A percentile compares a stretch with the other conserved stretches of the same genome.
These are phyloP conservation scores for Pseudogymnoascus sp. DNA, from an alignment of 2,329 filamentous ascomycete species.

Conservation along the genomic window DNA sequence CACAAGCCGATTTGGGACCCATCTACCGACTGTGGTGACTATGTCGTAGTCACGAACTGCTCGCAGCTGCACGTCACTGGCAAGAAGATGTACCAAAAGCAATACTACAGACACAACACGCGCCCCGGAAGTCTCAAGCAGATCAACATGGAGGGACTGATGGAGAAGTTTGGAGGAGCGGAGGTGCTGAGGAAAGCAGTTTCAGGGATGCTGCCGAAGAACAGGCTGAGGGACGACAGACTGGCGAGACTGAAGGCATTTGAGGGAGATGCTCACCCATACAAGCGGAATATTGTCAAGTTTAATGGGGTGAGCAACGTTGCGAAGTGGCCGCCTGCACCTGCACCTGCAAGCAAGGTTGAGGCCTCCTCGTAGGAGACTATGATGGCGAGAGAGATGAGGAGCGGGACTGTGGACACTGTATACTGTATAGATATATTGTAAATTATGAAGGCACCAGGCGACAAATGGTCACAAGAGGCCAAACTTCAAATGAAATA, in stretches of 20 bases:
- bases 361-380: conserved; percentile 1
- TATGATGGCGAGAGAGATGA: neutral
- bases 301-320: conserved; percentile 49
- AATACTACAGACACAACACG: conserved; percentile 92
- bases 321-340: conserved; percentile 18
- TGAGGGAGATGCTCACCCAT: conserved; percentile 87
- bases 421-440: conserved; percentile 6
- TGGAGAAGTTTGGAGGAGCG: conserved; percentile 86
- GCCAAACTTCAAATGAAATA: conserved; percentile 7
- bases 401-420: conserved; percentile 2
- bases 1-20: conserved; percentile 98
- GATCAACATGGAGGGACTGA: conserved; percentile 91
- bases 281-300: conserved; percentile 77
- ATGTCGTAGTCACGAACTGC: conserved; percentile 91
- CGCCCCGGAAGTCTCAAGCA: conserved; percentile 77
- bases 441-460: conserved; percentile 2
- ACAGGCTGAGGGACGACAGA: conserved; percentile 79
- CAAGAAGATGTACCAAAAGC: conserved; percentile 88
- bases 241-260: conserved; percentile 89
- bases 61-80: conserved; percentile 80
- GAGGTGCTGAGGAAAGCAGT: conserved; percentile 90
- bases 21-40: conserved; percentile 97
- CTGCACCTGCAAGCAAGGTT: neutral
- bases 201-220: conserved; percentile 96
- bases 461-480: neutral